Percentiles rank a stretch among this genome's conserved stretches.
Conservation (phyloP, 352 stramenopile species). For the Globisporangium radiosum region DNA sequence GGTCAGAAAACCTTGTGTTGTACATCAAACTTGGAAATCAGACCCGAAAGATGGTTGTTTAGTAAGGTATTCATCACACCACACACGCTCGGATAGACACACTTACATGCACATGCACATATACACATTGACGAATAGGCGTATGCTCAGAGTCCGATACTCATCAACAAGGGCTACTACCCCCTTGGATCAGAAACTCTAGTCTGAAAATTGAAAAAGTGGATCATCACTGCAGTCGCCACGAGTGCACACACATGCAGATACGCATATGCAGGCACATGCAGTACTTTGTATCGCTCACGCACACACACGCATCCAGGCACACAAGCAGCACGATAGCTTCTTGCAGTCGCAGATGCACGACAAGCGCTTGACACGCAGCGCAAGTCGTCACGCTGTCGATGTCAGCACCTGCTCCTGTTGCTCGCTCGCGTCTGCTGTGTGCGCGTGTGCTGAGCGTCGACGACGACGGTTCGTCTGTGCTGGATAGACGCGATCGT, state of each 20-base stretch:
- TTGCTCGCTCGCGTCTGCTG: not conserved
- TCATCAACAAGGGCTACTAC: conserved; percentile 85
- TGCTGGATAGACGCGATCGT: too few species aligned
- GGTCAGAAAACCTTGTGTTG: conserved; percentile 71
- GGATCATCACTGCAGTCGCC: conserved; percentile 72
- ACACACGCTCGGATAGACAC: conserved; percentile 20
- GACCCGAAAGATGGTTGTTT: conserved; percentile 89
- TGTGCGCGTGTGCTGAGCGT: too few species aligned
- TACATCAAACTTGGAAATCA: conserved; percentile 87
- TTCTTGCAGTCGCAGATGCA: too few species aligned
- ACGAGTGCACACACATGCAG: not conserved
- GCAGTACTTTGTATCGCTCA: not conserved
- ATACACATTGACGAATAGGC: conserved; percentile 7
- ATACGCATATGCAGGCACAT: not conserved
- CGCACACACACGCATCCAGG: not conserved
- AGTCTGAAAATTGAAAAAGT: conserved; percentile 83
- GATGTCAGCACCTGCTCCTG: not conserved
- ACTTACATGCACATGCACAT: not conserved
- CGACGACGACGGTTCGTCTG: not conserved
- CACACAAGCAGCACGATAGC: not conserved
- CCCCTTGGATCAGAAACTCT: conserved; percentile 87
- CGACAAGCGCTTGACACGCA: too few species aligned
- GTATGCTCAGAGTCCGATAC: conserved; percentile 70
- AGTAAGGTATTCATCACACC: conserved; percentile 76
- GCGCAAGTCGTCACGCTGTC: too few species aligned